Evolutionary conservation across 1,284 basidiomycete species (phyloP), one percentile per base, ranked within the genome.

Genomic region (Volvariella surrecta): DNA sequence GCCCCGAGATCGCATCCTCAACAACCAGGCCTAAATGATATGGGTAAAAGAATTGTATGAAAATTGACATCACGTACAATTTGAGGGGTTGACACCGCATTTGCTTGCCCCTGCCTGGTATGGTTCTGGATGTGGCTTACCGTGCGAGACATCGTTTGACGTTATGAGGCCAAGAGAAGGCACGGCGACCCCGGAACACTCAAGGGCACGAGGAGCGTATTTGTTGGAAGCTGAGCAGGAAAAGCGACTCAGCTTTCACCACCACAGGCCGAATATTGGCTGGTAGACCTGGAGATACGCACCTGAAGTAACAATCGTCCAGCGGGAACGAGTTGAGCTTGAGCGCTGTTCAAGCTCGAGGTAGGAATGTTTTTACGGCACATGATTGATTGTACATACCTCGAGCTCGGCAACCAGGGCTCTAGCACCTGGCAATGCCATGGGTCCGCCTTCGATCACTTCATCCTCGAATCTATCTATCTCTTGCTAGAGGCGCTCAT

Each of bases 231-330:
- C 87, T 82, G 44, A 4, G 6, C 6, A 6, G 11, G 24, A 6
- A 28, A 28, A 28, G n/a, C n/a, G n/a, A n/a, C n/a, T n/a, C n/a
- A n/a, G n/a, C n/a, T n/a, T n/a, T n/a, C n/a, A n/a, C n/a, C n/a
- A n/a, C n/a, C n/a, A n/a, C n/a, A n/a, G n/a, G n/a, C n/a, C n/a
- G n/a, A n/a, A n/a, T n/a, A n/a, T n/a, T n/a, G n/a, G n/a, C n/a
- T n/a, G n/a, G n/a, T n/a, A n/a, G n/a, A n/a, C n/a, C n/a, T n/a
- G n/a, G n/a, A n/a, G 34, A 35, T 37, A 53, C 60, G 40, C 53
- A 82, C 83, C 76, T 32, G 86, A 89, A 4, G 87, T 89, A 22
- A 87, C 84, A 51, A 89, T 85, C 3, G 82, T 84, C 84, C 86
- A 35, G 6, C 6, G 34, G 18, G 34, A 15, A 35, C 9, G n/a